These are phyloP conservation scores for Huiozyma sinensis DNA, from an alignment of 805 yeast species.

Conservation along the genomic window DNA sequence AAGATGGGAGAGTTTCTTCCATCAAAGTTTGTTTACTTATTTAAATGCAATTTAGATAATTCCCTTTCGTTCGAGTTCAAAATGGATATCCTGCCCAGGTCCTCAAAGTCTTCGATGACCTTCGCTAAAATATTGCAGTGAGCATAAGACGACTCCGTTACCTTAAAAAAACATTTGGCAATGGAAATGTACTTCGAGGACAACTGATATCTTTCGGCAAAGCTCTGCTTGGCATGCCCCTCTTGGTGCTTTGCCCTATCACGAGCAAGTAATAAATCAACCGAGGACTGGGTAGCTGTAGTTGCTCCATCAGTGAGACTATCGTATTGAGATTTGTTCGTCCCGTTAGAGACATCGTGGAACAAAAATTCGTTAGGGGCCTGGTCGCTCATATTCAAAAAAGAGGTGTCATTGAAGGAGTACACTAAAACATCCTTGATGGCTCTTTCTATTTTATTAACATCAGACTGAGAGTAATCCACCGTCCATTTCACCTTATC, in stretches of 20 bases:
- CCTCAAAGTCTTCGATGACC: constrained; percentile 17
- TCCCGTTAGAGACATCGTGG: constrained; percentile 1
- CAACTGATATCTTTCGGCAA: constrained; percentile 22
- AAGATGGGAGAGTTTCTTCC: not conserved
- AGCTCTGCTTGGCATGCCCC: constrained; percentile 13
- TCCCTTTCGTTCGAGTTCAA: not conserved
- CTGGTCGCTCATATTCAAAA: constrained; percentile 23
- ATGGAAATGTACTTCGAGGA: constrained; percentile 21
- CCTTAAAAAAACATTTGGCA: constrained; percentile 20
- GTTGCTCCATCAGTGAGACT: not conserved
- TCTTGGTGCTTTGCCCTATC: constrained; percentile 1
- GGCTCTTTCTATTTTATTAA: constrained; percentile 18
- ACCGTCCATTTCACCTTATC: constrained; percentile 1
- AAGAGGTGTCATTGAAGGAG: constrained; percentile 26
- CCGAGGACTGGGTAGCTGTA: constrained; percentile 7
- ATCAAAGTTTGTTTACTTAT: not conserved
- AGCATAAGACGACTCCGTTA: constrained; percentile 15
- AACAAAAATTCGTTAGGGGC: constrained; percentile 19
- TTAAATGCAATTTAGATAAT: not conserved
- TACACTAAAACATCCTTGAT: constrained; percentile 24
- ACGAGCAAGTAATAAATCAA: constrained; percentile 6
- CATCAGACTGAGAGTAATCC: constrained; percentile 10
- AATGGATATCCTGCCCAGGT: constrained; percentile 13
- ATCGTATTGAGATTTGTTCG: not conserved
- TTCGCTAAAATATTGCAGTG: constrained; percentile 22